Conservation (phyloP, 2,329 filamentous ascomycete species). For the Myriangium duriaei region DNA sequence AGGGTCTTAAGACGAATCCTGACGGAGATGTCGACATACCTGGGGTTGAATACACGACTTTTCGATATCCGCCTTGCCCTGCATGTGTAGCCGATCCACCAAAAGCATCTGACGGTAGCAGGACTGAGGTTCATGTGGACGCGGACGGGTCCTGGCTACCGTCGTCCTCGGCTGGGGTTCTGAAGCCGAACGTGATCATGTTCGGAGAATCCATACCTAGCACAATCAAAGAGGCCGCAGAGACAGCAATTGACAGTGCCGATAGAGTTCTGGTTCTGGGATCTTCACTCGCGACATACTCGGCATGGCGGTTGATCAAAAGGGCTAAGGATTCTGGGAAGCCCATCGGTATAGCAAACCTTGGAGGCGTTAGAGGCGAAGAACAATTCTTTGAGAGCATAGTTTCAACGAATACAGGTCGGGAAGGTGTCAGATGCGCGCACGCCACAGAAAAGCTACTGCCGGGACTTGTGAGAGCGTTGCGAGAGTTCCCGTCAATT, state of each 20-base stretch:
- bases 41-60: constrained; percentile 74
- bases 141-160: constrained; percentile 64
- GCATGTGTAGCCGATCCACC: constrained; percentile 58
- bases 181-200: constrained; percentile 93
- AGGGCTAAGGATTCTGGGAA: constrained; percentile 69
- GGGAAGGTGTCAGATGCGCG: constrained; percentile 27
- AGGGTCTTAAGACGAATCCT: constrained; percentile 72
- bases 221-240: constrained; percentile 60
- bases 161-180: constrained; percentile 50
- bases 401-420: constrained; percentile 29
- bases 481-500: constrained; percentile 10
- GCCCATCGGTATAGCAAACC: constrained; percentile 76
- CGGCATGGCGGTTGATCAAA: constrained; percentile 81
- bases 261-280: constrained; percentile 68
- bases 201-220: constrained; percentile 78
- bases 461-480: constrained; percentile 21
- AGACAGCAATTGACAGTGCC: constrained; percentile 66
- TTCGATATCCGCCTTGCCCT: constrained; percentile 83
- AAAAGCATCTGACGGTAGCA: constrained; percentile 40
- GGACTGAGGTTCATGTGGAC: constrained; percentile 55
- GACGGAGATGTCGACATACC: constrained; percentile 91
- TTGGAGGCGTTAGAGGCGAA: constrained; percentile 73
- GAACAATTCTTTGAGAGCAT: constrained; percentile 54
- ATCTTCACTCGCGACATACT: constrained; percentile 87
- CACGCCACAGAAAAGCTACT: constrained; percentile 29